Conservation (phyloP, 1,284 basidiomycete genomes). For the Ustilago crameri region DNA sequence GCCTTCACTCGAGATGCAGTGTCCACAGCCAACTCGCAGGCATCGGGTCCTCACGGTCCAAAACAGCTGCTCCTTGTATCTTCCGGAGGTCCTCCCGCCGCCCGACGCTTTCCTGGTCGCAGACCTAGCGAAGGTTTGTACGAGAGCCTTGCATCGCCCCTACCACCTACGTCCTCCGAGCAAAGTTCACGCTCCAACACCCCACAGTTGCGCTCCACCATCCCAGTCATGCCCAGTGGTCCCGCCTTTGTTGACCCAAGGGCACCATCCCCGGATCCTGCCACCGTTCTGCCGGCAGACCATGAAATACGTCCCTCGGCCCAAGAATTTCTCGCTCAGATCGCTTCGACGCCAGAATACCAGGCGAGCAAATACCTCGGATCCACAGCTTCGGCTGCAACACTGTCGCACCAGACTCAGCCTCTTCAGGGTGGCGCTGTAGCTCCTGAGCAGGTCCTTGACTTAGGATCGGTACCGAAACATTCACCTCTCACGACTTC, state of each 20-base stretch:
- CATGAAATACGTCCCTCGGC: slow-evolving; percentile 18
- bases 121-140: slow-evolving; percentile 26
- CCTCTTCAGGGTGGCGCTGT: slow-evolving; percentile 1
- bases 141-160: slow-evolving; percentile 14
- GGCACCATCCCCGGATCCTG: slow-evolving; percentile 17
- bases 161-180: slow-evolving; percentile 7
- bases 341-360: slow-evolving; percentile 36
- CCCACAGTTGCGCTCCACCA: slow-evolving; percentile 32
- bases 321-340: slow-evolving; percentile 38
- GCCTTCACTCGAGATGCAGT: slow-evolving; percentile 5
- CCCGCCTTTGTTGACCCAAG: slow-evolving; percentile 28
- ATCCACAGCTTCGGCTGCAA: slow-evolving; percentile 1
- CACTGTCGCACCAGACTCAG: neutral
- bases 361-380: slow-evolving; percentile 39
- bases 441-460: neutral
- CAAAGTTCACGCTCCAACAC: slow-evolving; percentile 27
- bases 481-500: slow-evolving; percentile 11
- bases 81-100: slow-evolving; percentile 32
- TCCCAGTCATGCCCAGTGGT: slow-evolving; percentile 43
- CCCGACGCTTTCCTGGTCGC: slow-evolving; percentile 28
- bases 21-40: neutral
- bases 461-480: slow-evolving; percentile 3
- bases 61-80: slow-evolving; percentile 35
- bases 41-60: slow-evolving; percentile 17
- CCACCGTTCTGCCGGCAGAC: slow-evolving; percentile 1